Conservation (phyloP, 2,329 filamentous ascomycete species). For the Fragosphaeria purpurea region DNA sequence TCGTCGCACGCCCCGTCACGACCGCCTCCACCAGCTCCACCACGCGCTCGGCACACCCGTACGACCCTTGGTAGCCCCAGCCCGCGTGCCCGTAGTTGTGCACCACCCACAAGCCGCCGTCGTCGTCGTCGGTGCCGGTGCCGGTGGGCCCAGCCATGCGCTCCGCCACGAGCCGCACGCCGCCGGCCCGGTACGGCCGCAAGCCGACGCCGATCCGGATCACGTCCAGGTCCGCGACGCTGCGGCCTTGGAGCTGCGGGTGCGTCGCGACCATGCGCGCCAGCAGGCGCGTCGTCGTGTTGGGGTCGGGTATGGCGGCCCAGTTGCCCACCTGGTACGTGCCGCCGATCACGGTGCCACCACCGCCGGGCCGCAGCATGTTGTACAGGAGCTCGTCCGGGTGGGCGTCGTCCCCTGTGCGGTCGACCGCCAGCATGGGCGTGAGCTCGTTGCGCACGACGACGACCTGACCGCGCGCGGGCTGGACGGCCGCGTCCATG, state of each 20-base stretch:
- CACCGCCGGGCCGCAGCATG: conserved; percentile 72
- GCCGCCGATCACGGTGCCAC: conserved; percentile 79
- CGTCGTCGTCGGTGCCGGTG: neutral
- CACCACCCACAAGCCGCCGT: conserved; percentile 53
- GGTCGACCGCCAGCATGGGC: conserved; percentile 59
- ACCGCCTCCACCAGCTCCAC: conserved; percentile 59
- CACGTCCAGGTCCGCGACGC: conserved; percentile 63
- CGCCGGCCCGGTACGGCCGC: conserved; percentile 62
- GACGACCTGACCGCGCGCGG: conserved; percentile 74
- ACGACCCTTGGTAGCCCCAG: conserved; percentile 63
- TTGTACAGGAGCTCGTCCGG: conserved; percentile 65
- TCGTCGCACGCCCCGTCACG: conserved; percentile 21
- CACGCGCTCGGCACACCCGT: conserved; percentile 59
- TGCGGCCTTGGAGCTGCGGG: conserved; percentile 55
- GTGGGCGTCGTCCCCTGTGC: conserved; percentile 56
- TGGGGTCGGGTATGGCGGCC: conserved; percentile 69
- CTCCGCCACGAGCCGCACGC: conserved; percentile 67
- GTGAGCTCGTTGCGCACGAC: conserved; percentile 70
- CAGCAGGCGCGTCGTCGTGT: conserved; percentile 77
- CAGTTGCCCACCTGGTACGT: conserved; percentile 72
- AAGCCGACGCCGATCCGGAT: conserved; percentile 76
- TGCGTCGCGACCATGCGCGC: conserved; percentile 57
- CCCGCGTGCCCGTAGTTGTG: conserved; percentile 75
- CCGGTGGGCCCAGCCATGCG: conserved; percentile 28
- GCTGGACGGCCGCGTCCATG: conserved; percentile 60